Evolutionary conservation across 2,329 filamentous ascomycete genomes (phyloP), one percentile per base, ranked within the genome.

Genomic region (Xylariaceae sp.): DNA sequence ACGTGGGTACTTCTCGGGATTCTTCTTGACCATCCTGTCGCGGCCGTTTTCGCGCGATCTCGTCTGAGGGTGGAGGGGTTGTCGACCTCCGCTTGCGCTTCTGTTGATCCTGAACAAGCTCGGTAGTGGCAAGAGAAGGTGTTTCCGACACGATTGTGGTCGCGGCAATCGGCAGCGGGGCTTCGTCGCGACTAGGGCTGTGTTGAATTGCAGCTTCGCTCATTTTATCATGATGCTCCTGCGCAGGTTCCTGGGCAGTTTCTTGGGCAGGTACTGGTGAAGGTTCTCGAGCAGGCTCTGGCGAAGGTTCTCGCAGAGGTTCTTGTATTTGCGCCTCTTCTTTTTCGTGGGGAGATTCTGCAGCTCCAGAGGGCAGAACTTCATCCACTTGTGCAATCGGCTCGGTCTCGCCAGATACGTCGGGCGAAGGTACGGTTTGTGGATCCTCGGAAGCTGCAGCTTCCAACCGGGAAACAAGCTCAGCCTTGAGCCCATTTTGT

Each of bases 401-500:
- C 14, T 40, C 24, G 5, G 44, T 48, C 38, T 52, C 50, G 35
- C 29, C 38, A 34, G 40, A 31, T 35, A 46, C 23, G 31, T 49
- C 40, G 12, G 41, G 40, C 12, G 41, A 36, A 7, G 49, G 14
- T 15, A 43, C 37, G 33, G 43, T 40, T 26, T 43, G 33, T 11
- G 29, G 41, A 23, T 33, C 41, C 23, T 49, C 50, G 23, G 47
- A 34, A 19, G 48, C 66, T 23, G 63, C 64, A 34, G 63, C 65
- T 32, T 68, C 57, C 31, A 90, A 64, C 43, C 82, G 76, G 44
- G 81, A 74, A 40, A 89, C 71, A 32, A 88, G 74, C 43, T 83
- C 84, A 16, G 79, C 72, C 59, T 88, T 85, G 36, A 88, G 70
- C 7, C 85, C 85, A 16, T 76, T 75, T 45, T 79, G 74, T 5